Evolutionary conservation across 2,329 filamentous ascomycete species (phyloP).

Genomic region (Trichoderma atroviride): DNA sequence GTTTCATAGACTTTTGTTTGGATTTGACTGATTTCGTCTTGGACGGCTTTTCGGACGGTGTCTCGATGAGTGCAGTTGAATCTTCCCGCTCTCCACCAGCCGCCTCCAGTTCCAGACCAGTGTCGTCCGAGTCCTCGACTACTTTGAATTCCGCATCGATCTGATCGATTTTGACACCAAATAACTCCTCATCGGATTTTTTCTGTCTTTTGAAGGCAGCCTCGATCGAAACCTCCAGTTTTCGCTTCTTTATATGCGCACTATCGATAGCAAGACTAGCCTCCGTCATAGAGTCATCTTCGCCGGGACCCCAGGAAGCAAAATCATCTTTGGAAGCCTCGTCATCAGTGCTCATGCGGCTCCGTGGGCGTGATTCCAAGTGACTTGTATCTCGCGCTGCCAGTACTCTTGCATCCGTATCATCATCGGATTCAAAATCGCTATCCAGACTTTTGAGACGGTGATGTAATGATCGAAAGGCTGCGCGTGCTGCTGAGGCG

Average conservation of each 20-base stretch:
- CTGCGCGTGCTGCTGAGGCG: conserved; percentile 58
- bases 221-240: conserved; percentile 67
- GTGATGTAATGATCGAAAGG: conserved; percentile 81
- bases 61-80: conserved; percentile 50
- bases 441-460: conserved; percentile 61
- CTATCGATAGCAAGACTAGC: conserved; percentile 68
- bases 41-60: conserved; percentile 53
- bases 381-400: conserved; percentile 81
- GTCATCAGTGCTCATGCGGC: conserved; percentile 69
- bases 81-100: conserved; percentile 47
- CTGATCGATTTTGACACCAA: conserved; percentile 62
- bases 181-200: conserved; percentile 78
- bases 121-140: conserved; percentile 54
- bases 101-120: conserved; percentile 50
- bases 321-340: conserved; percentile 56
- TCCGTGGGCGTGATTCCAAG: conserved; percentile 78
- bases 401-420: conserved; percentile 58
- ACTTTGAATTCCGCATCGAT: conserved; percentile 54
- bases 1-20: conserved; percentile 80
- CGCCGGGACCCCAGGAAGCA: conserved; percentile 50
- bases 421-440: conserved; percentile 89
- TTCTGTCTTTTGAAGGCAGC: conserved; percentile 77
- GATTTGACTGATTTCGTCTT: conserved; percentile 60
- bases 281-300: conserved; percentile 72
- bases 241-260: conserved; percentile 66